Base-by-base conservation (phyloP, 1,139 yeast species). In the Petasospora rhodanensis region DNA sequence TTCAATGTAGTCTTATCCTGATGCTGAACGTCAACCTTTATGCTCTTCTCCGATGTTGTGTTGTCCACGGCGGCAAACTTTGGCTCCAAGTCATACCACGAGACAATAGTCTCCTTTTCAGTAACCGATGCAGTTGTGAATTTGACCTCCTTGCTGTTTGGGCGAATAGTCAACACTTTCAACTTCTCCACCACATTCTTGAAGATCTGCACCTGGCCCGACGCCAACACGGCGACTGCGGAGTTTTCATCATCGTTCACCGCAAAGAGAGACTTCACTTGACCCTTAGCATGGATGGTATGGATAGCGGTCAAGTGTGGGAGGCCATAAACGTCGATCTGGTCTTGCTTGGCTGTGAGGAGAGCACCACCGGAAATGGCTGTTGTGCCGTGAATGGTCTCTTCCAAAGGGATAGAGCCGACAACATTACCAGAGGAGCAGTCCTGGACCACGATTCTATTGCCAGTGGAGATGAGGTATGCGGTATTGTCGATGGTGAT, bases 191-290 rank as follows among this genome's bases (percentile, higher is more conserved):
- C 13, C 13, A 33, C 24, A 24, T 33, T 32, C 19, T 42, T 43
- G 42, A 61, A 62, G 5, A 62, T 43, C 37, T 65, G 66, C 12
- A 58, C 35, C 7, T 53, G 45, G 4, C 70, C 70, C 5, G 51
- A 47, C 7, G 42, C 41, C 2, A 64, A 54, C n/a, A 59, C 43
- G 4, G 57, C 38, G 19, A 31, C 43, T 15, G 32, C 28, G 16
- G 31, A 24, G 7, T 28, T 22, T 4, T 28, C 26, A 11, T 42
- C 28, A n/a, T n/a, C n/a, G n/a, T n/a, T n/a, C 3, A 47, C 24
- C 4, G 42, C 12, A 8, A 26, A 32, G 13, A 55, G 14, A 2
- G 48, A 31, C 4, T 21, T 14, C 3, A 40, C 28, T n/a, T 28
- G 27, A 4, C 37, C 34, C 25, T 31, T 29, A 12, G 35, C 27